These are phyloP conservation scores for Amanita exitialis DNA, from an alignment of 768 basidiomycete genomes.

Conservation along the genomic window DNA sequence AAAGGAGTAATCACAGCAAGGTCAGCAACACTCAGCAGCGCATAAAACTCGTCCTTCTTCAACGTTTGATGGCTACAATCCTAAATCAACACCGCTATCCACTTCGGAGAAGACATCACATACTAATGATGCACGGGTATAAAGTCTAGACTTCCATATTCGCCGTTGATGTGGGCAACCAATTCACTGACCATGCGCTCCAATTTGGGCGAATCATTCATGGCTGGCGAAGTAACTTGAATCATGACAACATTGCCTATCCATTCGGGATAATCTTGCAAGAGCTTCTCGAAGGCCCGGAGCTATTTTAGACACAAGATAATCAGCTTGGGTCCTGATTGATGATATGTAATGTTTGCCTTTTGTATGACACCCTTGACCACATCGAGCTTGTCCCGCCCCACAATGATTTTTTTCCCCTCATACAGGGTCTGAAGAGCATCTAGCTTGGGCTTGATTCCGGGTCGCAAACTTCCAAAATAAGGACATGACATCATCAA, in stretches of 20 bases:
- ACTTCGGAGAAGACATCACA: slow-evolving; percentile 20
- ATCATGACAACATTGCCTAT: slow-evolving; percentile 80
- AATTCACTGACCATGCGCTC: slow-evolving; percentile 91
- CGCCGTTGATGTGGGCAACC: slow-evolving; percentile 91
- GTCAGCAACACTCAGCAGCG: slow-evolving; percentile 85
- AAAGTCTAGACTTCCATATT: slow-evolving; percentile 90
- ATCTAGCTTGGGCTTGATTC: slow-evolving; percentile 84
- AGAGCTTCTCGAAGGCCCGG: slow-evolving; percentile 89
- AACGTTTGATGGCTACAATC: slow-evolving; percentile 80
- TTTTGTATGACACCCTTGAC: slow-evolving; percentile 98
- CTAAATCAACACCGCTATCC: background rate
- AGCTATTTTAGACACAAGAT: slow-evolving; percentile 37
- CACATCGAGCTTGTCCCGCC: slow-evolving; percentile 95
- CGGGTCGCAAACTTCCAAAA: slow-evolving; percentile 48
- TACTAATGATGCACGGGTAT: slow-evolving; percentile 98
- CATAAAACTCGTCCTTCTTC: slow-evolving; percentile 98
- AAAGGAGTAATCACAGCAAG: slow-evolving; percentile 92
- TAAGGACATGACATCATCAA: background rate
- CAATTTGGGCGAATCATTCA: slow-evolving; percentile 87
- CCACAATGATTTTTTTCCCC: slow-evolving; percentile 97
- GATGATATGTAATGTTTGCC: slow-evolving; percentile 25
- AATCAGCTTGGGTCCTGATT: background rate
- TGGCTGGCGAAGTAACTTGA: slow-evolving; percentile 89
- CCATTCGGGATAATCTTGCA: slow-evolving; percentile 94
- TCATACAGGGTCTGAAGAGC: slow-evolving; percentile 79